Evolutionary conservation across 257 asterid species (phyloP).

Genomic region (Datura wrightii): DNA sequence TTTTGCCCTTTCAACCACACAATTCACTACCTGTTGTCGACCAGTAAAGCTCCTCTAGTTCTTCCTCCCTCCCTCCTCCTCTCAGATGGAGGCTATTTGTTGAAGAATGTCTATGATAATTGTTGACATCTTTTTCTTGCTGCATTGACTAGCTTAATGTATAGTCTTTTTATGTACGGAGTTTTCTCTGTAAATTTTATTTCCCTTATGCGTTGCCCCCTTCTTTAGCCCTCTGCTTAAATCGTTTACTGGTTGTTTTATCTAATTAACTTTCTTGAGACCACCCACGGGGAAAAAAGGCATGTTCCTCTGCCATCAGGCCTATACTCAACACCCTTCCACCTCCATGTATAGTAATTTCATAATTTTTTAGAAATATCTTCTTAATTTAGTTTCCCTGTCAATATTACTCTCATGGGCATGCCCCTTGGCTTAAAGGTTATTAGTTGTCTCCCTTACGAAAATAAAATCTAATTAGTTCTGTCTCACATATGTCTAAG

Average conservation of each 20-base stretch:
- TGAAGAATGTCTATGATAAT: neutral
- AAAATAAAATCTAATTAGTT: neutral
- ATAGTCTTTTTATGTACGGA: neutral
- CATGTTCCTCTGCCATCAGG: neutral
- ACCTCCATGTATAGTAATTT: slow-evolving; percentile 18
- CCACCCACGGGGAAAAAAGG: neutral
- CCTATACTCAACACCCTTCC: neutral
- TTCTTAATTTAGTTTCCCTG: neutral
- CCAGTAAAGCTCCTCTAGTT: slow-evolving; percentile 22
- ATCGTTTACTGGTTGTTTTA: neutral
- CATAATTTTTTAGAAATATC: neutral
- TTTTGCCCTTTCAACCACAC: neutral
- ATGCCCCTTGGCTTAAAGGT: neutral
- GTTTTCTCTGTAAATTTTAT: neutral
- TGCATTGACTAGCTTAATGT: neutral
- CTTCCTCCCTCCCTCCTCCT: neutral
- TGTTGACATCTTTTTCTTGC: neutral
- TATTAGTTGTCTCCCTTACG: neutral
- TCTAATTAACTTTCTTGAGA: slow-evolving; percentile 14
- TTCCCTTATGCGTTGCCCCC: slow-evolving; percentile 18
- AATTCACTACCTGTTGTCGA: neutral
- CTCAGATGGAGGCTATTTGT: neutral
- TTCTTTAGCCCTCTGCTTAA: neutral
- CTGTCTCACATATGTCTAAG: neutral
- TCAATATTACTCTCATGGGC: neutral